Evolutionary conservation across 805 yeast species (phyloP).

Genomic region (Lipomyces spencermartinsiae): DNA sequence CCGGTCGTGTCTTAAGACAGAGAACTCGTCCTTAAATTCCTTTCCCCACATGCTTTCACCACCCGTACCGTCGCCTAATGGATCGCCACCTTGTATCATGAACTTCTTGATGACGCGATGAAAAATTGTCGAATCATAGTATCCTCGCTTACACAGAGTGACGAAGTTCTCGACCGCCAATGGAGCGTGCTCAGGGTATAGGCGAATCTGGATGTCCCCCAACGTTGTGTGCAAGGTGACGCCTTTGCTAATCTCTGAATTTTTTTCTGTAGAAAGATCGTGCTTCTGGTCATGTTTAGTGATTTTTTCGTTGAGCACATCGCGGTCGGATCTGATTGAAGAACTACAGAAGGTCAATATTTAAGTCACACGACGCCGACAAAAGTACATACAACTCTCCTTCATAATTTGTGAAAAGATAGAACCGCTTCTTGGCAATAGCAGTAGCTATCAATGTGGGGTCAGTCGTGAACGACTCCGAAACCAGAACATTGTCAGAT

Average conservation of each 20-base stretch:
- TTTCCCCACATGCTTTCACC: conserved; percentile 50
- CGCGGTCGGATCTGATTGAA: conserved; percentile 39
- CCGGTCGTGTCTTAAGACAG: conserved; percentile 54
- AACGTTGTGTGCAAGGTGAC: conserved; percentile 50
- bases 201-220: conserved; percentile 52
- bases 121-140: conserved; percentile 50
- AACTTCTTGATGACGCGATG: conserved; percentile 56
- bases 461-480: conserved; percentile 41
- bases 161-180: conserved; percentile 53
- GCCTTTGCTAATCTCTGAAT: conserved; percentile 22
- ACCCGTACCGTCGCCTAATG: conserved; percentile 53
- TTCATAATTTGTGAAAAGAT: conserved; percentile 42
- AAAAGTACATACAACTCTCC: conserved; percentile 35
- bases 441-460: conserved; percentile 46
- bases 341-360: background rate
- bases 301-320: conserved; percentile 42
- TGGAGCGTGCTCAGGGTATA: conserved; percentile 50
- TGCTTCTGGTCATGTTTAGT: conserved; percentile 11
- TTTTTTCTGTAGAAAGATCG: conserved; percentile 21
- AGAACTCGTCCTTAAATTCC: conserved; percentile 56
- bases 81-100: conserved; percentile 70
- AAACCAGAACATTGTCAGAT: conserved; percentile 44
- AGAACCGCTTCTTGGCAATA: conserved; percentile 40
- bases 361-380: background rate
- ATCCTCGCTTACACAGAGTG: conserved; percentile 47